Evolutionary conservation across 129 eudicot genomes (phyloP).

Genomic region (Logfia minima): DNA sequence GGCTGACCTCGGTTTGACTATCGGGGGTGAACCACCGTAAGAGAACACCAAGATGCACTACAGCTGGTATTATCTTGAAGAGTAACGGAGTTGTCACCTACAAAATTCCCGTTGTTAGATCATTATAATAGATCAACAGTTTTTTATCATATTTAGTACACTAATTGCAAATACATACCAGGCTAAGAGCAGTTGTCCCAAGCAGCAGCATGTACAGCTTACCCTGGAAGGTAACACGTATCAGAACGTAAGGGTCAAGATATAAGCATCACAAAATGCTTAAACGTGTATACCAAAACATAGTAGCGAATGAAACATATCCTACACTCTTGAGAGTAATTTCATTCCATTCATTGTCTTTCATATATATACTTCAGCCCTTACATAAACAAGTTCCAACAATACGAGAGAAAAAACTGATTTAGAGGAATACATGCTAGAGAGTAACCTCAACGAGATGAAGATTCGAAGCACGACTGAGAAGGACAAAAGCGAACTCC

Average conservation of each 20-base stretch:
- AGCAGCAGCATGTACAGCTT: conserved; percentile 89
- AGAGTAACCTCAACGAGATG: conserved; percentile 91
- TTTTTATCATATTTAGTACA: neutral
- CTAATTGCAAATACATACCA: conserved; percentile 43
- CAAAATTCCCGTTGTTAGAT: conserved; percentile 1
- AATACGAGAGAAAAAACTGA: neutral
- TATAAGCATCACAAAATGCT: neutral
- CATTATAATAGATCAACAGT: neutral
- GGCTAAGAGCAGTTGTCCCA: conserved; percentile 97
- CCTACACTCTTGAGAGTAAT: neutral
- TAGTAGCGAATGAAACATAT: neutral
- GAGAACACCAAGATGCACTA: conserved; percentile 91
- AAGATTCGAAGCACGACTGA: conserved; percentile 96
- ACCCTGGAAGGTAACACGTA: conserved; percentile 47
- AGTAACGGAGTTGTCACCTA: conserved; percentile 97
- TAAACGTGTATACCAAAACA: neutral
- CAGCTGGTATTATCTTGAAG: conserved; percentile 92
- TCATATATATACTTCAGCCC: neutral
- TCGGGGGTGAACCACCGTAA: conserved; percentile 94
- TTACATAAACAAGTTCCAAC: neutral
- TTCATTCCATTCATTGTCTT: neutral
- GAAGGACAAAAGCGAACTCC: conserved; percentile 96
- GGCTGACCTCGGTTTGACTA: conserved; percentile 69
- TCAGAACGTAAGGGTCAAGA: conserved; percentile 2
- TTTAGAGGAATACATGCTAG: conserved; percentile 1